Base-by-base conservation (phyloP, 768 basidiomycete species). In the Tephrocybe sp. region DNA sequence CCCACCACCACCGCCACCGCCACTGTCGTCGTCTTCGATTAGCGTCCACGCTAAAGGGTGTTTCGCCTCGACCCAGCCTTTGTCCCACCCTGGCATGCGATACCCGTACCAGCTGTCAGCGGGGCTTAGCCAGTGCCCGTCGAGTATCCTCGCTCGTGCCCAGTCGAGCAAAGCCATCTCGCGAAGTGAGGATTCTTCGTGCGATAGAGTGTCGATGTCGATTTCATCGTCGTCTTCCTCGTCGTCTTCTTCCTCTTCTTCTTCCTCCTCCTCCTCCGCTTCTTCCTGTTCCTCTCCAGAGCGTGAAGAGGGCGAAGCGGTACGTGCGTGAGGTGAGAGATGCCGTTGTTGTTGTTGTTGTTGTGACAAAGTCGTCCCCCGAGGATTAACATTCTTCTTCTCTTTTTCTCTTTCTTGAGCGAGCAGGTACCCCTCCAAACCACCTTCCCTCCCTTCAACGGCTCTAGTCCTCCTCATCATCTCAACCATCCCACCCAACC, bases 71-170 rank as follows among this genome's bases (percentile, higher is more conserved):
- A 71, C 73, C 37, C 49, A 68, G 43, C 50, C 61, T 47, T 63
- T 66, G 56, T 64, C 70, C 27, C 27, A 29, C 45, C 75, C 77
- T 24, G 61, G 71, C 49, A 67, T 62, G 4, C 56, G 54, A 48
- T 73, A 61, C 9, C 68, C 64, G 43, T 80, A 86, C 77, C 78
- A 88, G 39, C 80, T 72, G 61, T 91, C 88, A 0, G 82, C 84
- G 9, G 88, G 88, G 42, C 77, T 84, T 37, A 83, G 65, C 88
- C 88, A 91, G 56, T 81, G 76, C 2, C 88, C 88, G 47, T 91
- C 87, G 18, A 90, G 65, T 41, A 91, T 83, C 40, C 87, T 69
- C 18, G 72, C 75, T 27, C 88, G 73, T 4, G 84, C 84, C 85
- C 86, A 89, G 55, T 87, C 86, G 11, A 75, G 72, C 45, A 89